These are phyloP conservation scores for Paraglomus occultum DNA, from an alignment of 192 early-diverging fungal species.

Conservation along the genomic window DNA sequence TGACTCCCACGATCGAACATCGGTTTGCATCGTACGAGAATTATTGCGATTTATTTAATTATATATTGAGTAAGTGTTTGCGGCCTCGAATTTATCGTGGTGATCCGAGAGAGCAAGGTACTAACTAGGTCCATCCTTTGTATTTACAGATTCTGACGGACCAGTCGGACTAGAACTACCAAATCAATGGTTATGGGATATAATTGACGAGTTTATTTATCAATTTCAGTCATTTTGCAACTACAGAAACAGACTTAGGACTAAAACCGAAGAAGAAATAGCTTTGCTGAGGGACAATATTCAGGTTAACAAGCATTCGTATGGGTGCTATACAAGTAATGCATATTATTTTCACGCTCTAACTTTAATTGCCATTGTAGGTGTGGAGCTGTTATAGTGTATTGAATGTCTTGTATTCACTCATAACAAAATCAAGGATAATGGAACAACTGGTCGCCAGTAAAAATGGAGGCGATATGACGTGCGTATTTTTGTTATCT, in stretches of 20 bases:
- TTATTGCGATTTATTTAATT: conserved; percentile 97
- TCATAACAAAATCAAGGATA: conserved; percentile 95
- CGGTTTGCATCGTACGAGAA: conserved; percentile 93
- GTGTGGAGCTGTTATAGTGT: conserved; percentile 97
- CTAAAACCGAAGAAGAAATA: conserved; percentile 78
- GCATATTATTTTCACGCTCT: neutral
- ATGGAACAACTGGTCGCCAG: conserved; percentile 87
- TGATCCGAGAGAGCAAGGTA: neutral
- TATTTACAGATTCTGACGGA: conserved; percentile 61
- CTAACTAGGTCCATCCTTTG: conserved; percentile 2
- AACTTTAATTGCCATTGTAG: conserved; percentile 6
- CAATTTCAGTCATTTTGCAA: conserved; percentile 98
- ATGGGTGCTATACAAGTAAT: neutral
- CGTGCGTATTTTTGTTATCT: conserved; percentile 33
- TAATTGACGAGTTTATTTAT: conserved; percentile 99
- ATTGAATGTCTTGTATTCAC: conserved; percentile 92
- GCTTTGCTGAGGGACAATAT: conserved; percentile 79
- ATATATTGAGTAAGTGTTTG: conserved; percentile 75
- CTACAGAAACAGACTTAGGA: conserved; percentile 84
- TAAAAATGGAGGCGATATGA: conserved; percentile 87
- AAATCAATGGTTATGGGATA: conserved; percentile 99
- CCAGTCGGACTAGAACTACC: conserved; percentile 92
- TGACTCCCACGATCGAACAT: conserved; percentile 85
- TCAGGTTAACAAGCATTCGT: conserved; percentile 35
- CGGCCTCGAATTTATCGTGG: neutral